phyloP scores from a whole-genome alignment of 352 stramenopile genomes.

The Lagenidium giganteum region DNA sequence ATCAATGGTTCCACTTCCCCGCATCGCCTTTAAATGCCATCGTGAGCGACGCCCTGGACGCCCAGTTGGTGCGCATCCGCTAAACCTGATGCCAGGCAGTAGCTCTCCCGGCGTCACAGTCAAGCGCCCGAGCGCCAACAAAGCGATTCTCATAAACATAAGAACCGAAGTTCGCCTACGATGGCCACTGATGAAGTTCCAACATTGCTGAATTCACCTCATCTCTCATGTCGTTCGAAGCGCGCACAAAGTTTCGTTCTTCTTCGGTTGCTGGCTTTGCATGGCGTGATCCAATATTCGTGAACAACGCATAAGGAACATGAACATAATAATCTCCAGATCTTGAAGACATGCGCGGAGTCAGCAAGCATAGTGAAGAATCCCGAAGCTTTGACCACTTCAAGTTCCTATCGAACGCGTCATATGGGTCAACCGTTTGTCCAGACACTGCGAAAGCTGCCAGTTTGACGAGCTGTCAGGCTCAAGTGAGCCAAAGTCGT shows the following conservation, averaged over 20 bases:
- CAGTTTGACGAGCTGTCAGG: constrained; percentile 3
- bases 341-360: constrained; percentile 4
- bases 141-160: constrained; percentile 34
- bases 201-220: constrained; percentile 5
- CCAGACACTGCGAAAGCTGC: constrained; percentile 10
- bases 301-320: constrained; percentile 12
- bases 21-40: no score
- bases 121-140: constrained; percentile 19
- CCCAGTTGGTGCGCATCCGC: no score
- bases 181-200: constrained; percentile 9
- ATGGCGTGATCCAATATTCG: constrained; percentile 11
- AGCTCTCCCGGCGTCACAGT: constrained; percentile 17
- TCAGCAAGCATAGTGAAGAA: constrained; percentile 23
- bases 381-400: constrained; percentile 23
- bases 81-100: constrained; percentile 16
- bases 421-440: constrained; percentile 7
- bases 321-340: constrained; percentile 7
- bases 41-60: no score
- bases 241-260: constrained; percentile 5
- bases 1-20: no score
- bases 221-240: constrained; percentile 5
- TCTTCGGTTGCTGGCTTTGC: background rate
- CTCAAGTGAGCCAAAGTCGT: constrained; percentile 3
- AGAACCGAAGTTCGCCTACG: constrained; percentile 24
- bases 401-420: constrained; percentile 7